These are phyloP conservation scores for Chionographis japonica DNA, from an alignment of 106 monocot species.

Conservation along the genomic window DNA sequence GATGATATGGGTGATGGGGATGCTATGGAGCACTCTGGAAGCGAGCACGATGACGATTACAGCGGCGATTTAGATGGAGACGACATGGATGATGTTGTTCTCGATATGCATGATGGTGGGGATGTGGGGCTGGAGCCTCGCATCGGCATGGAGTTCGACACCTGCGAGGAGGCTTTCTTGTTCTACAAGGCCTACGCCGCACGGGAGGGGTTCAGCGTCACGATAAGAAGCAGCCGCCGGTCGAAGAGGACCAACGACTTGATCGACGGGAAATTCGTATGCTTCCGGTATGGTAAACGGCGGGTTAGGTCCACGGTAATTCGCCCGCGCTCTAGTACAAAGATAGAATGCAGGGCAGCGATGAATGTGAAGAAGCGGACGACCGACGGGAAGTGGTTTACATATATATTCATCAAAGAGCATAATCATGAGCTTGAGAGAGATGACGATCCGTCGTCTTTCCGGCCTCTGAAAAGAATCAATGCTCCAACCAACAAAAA, in stretches of 20 bases:
- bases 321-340: neutral
- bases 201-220: neutral
- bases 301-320: no score
- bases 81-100: no score
- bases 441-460: neutral
- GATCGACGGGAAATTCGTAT: neutral
- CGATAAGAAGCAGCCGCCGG: neutral
- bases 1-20: no score
- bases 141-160: slow-evolving; percentile 2
- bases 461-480: neutral
- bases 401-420: neutral
- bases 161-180: neutral
- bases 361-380: neutral
- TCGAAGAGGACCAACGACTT: neutral
- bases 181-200: neutral
- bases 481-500: neutral
- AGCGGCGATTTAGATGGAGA: no score
- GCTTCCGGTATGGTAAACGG: neutral
- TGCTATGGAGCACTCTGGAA: no score
- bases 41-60: no score
- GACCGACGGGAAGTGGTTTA: neutral
- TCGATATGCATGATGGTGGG: no score
- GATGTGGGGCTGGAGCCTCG: neutral
- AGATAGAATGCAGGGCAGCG: neutral
- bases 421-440: slow-evolving; percentile 1